Evolutionary conservation across 140 eudicot genomes (phyloP).

Genomic region (Stevia rebaudiana): DNA sequence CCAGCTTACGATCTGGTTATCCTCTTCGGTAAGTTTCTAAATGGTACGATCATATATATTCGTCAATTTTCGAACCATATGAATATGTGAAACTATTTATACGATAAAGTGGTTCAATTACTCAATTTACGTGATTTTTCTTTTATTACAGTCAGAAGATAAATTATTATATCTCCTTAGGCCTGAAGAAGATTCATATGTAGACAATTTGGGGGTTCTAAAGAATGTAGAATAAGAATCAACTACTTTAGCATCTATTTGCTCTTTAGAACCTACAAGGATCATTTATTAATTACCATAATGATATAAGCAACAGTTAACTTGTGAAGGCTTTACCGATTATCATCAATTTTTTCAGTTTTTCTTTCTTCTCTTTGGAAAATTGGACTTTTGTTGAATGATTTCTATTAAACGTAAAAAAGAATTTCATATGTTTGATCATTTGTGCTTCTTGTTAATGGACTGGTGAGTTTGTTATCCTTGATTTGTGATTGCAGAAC

Average conservation of each 20-base stretch:
- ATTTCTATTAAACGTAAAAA: not conserved
- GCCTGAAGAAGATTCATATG: no score
- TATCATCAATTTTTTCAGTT: not conserved
- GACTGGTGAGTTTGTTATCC: not conserved
- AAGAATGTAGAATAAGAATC: not conserved
- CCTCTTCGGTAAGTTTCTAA: constrained; percentile 62
- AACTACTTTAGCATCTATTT: no score
- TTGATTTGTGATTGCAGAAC: constrained; percentile 40
- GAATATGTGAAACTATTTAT: not conserved
- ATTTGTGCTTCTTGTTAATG: not conserved
- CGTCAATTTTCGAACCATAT: not conserved
- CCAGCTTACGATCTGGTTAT: constrained; percentile 49
- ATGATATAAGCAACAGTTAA: not conserved
- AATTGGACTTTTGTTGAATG: not conserved
- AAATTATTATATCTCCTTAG: no score
- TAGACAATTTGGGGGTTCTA: no score
- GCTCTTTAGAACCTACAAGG: no score
- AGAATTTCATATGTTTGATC: not conserved
- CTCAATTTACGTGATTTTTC: not conserved
- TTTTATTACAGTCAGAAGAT: not conserved
- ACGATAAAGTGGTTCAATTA: no score
- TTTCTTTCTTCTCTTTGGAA: not conserved
- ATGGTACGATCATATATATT: not conserved
- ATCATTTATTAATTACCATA: no score
- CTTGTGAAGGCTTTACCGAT: constrained; percentile 7